Evolutionary conservation across 2,329 filamentous ascomycete genomes (phyloP).

Genomic region (Neofusicoccum parvum): DNA sequence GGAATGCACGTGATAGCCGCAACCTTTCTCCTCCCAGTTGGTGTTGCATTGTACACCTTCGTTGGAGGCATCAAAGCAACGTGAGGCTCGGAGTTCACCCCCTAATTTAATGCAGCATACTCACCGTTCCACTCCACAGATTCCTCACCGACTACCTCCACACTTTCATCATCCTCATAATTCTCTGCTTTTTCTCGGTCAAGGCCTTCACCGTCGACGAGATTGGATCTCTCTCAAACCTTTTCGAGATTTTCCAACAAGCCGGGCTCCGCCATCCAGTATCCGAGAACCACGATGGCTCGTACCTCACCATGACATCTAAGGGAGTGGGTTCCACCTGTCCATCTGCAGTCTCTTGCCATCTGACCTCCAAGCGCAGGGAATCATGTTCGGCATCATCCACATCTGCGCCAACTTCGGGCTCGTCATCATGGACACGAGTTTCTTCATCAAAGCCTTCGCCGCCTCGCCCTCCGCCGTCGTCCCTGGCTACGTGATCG

Average conservation of each 20-base stretch:
- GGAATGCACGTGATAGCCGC: constrained; percentile 14
- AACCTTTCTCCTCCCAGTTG: constrained; percentile 13
- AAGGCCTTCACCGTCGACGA: constrained; percentile 51
- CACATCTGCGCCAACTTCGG: constrained; percentile 55
- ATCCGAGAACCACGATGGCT: constrained; percentile 49
- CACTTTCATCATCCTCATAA: constrained; percentile 57
- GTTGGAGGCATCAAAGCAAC: constrained; percentile 28
- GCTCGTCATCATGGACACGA: constrained; percentile 57
- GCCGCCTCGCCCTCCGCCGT: constrained; percentile 49
- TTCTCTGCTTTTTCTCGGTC: constrained; percentile 53
- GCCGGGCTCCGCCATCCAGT: constrained; percentile 33
- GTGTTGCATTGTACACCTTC: constrained; percentile 33
- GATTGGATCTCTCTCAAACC: constrained; percentile 50
- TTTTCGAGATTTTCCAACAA: constrained; percentile 55
- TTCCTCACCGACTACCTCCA: constrained; percentile 58
- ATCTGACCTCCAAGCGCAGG: constrained; percentile 31
- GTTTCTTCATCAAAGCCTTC: constrained; percentile 58
- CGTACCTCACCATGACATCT: constrained; percentile 60
- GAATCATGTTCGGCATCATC: constrained; percentile 54
- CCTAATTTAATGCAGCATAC: neutral
- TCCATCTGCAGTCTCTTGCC: too few relatives aligned
- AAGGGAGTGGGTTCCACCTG: constrained; percentile 30
- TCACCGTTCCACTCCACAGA: neutral
- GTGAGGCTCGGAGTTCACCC: neutral
- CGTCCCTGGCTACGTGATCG: constrained; percentile 55